These are phyloP conservation scores for Spatholobus suberectus DNA, from an alignment of 306 rosid species.

Conservation along the genomic window DNA sequence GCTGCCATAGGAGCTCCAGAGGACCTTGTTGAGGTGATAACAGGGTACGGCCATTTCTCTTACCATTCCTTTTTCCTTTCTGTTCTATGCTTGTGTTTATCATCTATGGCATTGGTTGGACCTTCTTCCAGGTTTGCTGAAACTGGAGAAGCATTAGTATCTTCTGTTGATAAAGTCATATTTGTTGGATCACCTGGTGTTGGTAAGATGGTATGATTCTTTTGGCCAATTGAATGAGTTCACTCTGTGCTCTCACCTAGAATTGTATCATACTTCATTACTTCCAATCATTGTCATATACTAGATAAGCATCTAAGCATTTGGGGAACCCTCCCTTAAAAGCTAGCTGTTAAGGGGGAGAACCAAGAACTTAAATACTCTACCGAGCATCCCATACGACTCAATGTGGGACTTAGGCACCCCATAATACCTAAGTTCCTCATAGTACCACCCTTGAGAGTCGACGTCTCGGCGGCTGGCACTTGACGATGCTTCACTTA, in stretches of 20 bases:
- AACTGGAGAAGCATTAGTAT: constrained; percentile 89
- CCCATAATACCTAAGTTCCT: no score
- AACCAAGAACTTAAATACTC: no score
- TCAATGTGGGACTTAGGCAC: no score
- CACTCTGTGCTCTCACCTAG: neutral
- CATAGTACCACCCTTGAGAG: no score
- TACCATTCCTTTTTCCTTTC: constrained; percentile 1
- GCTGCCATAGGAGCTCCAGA: constrained; percentile 98
- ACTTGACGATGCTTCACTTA: no score
- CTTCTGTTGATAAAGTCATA: constrained; percentile 90
- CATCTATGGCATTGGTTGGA: constrained; percentile 20
- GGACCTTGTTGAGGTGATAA: constrained; percentile 83
- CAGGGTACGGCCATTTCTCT: constrained; percentile 64
- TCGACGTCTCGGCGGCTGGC: no score
- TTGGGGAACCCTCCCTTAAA: no score
- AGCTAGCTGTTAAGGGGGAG: no score
- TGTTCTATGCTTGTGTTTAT: constrained; percentile 16
- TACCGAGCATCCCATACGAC: no score
- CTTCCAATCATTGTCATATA: no score
- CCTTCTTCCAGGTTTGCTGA: constrained; percentile 76
- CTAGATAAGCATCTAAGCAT: no score
- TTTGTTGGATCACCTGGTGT: constrained; percentile 95
- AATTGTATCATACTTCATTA: constrained; percentile 15
- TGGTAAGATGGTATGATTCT: constrained; percentile 84
- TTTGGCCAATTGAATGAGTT: constrained; percentile 24